Percentiles rank a stretch among this genome's conserved stretches.
These are phyloP conservation scores for Rhizopus microsporus DNA, from an alignment of 371 early-diverging fungal species.

Conservation along the genomic window DNA sequence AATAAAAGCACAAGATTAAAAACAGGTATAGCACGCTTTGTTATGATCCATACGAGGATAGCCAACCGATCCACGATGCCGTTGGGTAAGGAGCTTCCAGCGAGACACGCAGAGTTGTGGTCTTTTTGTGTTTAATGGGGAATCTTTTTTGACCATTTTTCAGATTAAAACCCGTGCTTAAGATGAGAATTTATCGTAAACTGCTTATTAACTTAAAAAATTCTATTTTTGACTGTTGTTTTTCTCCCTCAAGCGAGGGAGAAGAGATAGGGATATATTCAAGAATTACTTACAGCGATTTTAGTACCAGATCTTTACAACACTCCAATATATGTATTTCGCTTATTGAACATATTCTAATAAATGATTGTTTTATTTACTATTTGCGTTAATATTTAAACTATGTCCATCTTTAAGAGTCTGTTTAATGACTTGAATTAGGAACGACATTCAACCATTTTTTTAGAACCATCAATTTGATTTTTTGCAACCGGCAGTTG, in stretches of 20 bases:
- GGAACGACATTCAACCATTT: too few species aligned
- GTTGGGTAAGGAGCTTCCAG: conserved; percentile 8
- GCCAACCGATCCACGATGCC: not conserved
- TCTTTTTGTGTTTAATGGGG: not conserved
- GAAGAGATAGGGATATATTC: conserved; percentile 5
- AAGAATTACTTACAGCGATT: too few species aligned
- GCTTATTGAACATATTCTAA: conserved; percentile 2
- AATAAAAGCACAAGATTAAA: conserved; percentile 1
- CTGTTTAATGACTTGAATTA: conserved; percentile 1
- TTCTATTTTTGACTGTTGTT: not conserved
- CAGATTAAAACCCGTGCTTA: not conserved
- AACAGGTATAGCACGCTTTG: conserved; percentile 5
- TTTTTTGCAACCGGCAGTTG: too few species aligned
- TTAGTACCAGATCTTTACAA: too few species aligned
- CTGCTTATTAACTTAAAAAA: not conserved
- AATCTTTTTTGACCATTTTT: not conserved
- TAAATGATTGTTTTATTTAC: conserved; percentile 5
- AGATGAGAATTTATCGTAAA: not conserved
- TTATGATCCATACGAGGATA: conserved; percentile 5
- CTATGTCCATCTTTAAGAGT: not conserved
- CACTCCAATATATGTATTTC: not conserved
- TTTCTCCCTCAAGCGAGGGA: not conserved
- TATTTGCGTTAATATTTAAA: conserved; percentile 3
- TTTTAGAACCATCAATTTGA: too few species aligned
- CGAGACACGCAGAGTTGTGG: conserved; percentile 1